Conservation (phyloP, 2,329 filamentous ascomycete species). For the Karstenula rhodostoma region DNA sequence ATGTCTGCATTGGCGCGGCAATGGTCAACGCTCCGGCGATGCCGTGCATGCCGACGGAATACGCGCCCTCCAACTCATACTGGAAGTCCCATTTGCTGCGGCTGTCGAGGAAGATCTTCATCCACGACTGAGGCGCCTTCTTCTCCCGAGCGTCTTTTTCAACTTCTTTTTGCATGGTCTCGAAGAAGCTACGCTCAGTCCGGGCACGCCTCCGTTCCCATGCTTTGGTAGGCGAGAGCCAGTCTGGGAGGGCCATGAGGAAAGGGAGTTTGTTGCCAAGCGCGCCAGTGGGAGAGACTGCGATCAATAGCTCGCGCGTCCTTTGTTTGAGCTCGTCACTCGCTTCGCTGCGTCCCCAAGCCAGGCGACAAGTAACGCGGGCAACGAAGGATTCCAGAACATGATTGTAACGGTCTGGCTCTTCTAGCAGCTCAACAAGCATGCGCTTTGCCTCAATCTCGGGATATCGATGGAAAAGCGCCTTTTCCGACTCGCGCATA, state of each 20-base stretch:
- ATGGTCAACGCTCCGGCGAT: conserved; percentile 58
- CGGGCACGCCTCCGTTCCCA: conserved; percentile 55
- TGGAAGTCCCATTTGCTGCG: conserved; percentile 51
- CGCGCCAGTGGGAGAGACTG: conserved; percentile 56
- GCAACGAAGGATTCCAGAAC: conserved; percentile 56
- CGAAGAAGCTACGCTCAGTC: conserved; percentile 55
- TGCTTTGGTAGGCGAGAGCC: conserved; percentile 52
- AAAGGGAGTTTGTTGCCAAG: conserved; percentile 57
- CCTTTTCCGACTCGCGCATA: conserved; percentile 55
- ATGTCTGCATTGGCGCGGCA: conserved; percentile 57
- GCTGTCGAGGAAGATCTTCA: conserved; percentile 53
- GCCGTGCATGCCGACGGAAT: conserved; percentile 58
- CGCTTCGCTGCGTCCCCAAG: conserved; percentile 55
- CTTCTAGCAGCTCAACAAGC: conserved; percentile 54
- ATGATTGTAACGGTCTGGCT: conserved; percentile 54
- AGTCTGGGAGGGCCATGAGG: conserved; percentile 55
- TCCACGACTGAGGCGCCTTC: conserved; percentile 52
- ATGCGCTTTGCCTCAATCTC: conserved; percentile 56
- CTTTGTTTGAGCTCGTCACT: conserved; percentile 58
- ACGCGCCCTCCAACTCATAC: conserved; percentile 55
- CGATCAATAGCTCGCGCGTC: conserved; percentile 56
- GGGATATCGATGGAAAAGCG: conserved; percentile 53
- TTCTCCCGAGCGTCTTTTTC: conserved; percentile 44
- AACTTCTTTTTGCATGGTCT: conserved; percentile 55
- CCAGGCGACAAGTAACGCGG: conserved; percentile 56